Conservation (phyloP, 176 grass and related monocot species). For the Cenchrus americanus region DNA sequence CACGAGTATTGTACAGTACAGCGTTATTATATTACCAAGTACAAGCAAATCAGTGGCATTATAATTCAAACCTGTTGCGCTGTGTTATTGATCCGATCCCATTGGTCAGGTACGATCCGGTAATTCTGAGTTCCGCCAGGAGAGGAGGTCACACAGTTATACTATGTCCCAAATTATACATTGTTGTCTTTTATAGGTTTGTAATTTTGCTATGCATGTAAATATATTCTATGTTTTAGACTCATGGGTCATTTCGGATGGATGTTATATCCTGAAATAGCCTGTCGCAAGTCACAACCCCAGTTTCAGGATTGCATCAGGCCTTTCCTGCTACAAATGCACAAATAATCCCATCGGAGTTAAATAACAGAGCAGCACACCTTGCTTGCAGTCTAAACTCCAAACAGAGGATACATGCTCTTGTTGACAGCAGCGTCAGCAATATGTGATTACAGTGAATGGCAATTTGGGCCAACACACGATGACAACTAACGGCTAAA, state of each 20-base stretch:
- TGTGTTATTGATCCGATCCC: too few species aligned
- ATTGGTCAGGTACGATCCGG: too few species aligned
- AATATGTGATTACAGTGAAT: not conserved
- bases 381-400: not conserved
- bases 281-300: too few species aligned
- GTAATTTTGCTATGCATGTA: too few species aligned
- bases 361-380: not conserved
- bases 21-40: slow-evolving; percentile 1
- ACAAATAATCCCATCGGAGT: not conserved
- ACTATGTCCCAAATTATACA: too few species aligned
- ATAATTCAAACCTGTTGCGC: too few species aligned
- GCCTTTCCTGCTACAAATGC: not conserved
- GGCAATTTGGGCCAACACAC: not conserved
- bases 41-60: not conserved
- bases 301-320: too few species aligned
- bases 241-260: too few species aligned
- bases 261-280: too few species aligned
- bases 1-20: slow-evolving; percentile 16
- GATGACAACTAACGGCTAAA: not conserved
- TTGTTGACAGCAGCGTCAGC: not conserved
- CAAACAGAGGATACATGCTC: not conserved
- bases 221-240: too few species aligned
- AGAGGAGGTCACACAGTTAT: not conserved
- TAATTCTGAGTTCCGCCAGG: not conserved
- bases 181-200: too few species aligned